Conservation (phyloP, 345 rosid genomes). For the Erucastrum elatum region DNA sequence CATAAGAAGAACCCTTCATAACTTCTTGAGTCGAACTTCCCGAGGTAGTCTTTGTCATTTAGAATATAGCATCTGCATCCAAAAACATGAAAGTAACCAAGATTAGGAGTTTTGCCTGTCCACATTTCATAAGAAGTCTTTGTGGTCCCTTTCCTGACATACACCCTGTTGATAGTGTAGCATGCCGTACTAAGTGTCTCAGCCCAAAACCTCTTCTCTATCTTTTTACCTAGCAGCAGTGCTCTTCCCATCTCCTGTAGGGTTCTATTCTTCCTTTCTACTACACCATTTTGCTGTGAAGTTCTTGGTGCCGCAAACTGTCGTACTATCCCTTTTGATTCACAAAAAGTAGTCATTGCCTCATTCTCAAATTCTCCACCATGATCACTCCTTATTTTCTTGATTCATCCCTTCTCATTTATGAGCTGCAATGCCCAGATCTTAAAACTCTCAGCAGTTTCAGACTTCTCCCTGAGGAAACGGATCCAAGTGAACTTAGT, state of each 20-base stretch:
- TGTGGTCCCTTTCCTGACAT: too few relatives aligned
- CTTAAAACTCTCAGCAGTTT: too few relatives aligned
- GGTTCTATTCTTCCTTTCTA: neutral
- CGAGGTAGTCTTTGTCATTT: neutral
- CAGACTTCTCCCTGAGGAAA: too few relatives aligned
- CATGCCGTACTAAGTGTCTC: neutral
- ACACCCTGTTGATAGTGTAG: neutral
- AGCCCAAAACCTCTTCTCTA: neutral
- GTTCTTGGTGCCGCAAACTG: neutral
- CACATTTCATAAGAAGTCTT: too few relatives aligned
- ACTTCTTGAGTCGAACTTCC: neutral
- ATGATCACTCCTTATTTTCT: neutral
- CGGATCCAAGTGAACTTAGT: too few relatives aligned
- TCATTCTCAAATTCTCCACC: neutral
- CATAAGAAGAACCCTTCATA: neutral
- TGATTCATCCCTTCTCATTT: too few relatives aligned
- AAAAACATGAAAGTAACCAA: too few relatives aligned
- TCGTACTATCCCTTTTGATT: neutral
- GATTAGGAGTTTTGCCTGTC: too few relatives aligned
- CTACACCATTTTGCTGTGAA: neutral
- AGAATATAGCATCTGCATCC: too few relatives aligned
- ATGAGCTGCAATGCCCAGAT: too few relatives aligned
- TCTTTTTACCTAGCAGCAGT: neutral
- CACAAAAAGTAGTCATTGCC: neutral
- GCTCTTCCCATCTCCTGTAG: neutral